Evolutionary conservation across 1,139 yeast genomes (phyloP).

Genomic region (Sugiyamaella novakii): DNA sequence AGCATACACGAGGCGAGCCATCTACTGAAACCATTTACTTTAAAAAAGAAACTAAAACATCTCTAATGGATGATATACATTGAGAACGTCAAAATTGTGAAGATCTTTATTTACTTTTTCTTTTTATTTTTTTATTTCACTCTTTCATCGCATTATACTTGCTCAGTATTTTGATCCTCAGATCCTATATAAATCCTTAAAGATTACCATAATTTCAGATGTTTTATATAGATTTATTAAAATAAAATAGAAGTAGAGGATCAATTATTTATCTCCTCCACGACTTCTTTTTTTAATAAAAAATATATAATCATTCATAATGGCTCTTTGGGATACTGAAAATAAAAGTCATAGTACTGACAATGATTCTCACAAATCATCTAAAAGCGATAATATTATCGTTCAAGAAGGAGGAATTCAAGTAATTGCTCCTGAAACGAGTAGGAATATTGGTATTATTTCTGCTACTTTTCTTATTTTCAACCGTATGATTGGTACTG

Average conservation of each 20-base stretch:
- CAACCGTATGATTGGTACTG: constrained; percentile 86
- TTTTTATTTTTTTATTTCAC: not conserved
- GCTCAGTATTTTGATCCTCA: constrained; percentile 6
- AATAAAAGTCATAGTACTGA: constrained; percentile 2
- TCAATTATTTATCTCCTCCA: no score
- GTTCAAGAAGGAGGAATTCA: constrained; percentile 12
- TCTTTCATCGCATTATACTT: not conserved
- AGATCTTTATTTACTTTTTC: constrained; percentile 4
- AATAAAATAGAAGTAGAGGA: not conserved
- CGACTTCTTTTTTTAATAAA: no score
- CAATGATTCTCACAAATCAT: constrained; percentile 11
- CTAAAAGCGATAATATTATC: constrained; percentile 4
- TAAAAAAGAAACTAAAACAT: constrained; percentile 2
- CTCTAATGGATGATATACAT: constrained; percentile 4
- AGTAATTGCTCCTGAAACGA: constrained; percentile 20
- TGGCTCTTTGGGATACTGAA: constrained; percentile 8
- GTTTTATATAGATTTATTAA: constrained; percentile 2
- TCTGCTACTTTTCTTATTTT: constrained; percentile 71
- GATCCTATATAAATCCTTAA: constrained; percentile 2
- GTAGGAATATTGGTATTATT: constrained; percentile 56
- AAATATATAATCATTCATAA: no score
- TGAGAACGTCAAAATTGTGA: no score
- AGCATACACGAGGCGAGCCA: no score
- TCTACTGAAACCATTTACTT: no score
- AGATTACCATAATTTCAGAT: constrained; percentile 13